phyloP scores from a whole-genome alignment of 495 filamentous ascomycete species.

The Penicillium arizonense region DNA sequence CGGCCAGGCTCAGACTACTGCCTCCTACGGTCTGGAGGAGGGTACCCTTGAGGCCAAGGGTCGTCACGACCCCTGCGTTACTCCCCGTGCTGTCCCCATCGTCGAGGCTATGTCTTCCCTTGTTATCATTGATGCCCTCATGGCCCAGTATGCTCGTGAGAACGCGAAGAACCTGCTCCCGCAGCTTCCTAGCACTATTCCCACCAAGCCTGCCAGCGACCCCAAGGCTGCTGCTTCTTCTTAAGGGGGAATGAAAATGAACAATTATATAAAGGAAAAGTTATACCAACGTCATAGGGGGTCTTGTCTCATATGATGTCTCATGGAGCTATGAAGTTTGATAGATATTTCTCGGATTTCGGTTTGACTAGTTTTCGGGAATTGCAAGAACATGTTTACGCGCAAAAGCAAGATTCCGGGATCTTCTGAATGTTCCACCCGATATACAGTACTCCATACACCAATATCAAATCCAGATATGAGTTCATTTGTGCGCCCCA shows the following conservation, averaged over 20 bases:
- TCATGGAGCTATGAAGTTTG: slow-evolving; percentile 4
- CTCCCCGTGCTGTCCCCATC: slow-evolving; percentile 90
- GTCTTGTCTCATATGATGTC: neutral
- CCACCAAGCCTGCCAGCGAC: slow-evolving; percentile 30
- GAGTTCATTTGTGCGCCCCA: too few species aligned
- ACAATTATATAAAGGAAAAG: neutral
- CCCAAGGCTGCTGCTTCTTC: slow-evolving; percentile 19
- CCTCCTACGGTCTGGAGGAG: slow-evolving; percentile 70
- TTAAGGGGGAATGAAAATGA: neutral
- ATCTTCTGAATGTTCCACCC: too few species aligned
- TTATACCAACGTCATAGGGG: slow-evolving; percentile 3
- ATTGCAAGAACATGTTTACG: too few species aligned
- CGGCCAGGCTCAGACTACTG: slow-evolving; percentile 84
- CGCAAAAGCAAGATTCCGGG: too few species aligned
- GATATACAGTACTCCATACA: too few species aligned
- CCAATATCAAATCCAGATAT: too few species aligned
- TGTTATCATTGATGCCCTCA: slow-evolving; percentile 86
- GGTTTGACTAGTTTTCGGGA: neutral
- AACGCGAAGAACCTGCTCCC: slow-evolving; percentile 43
- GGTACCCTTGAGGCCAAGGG: slow-evolving; percentile 91
- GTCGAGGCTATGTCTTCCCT: slow-evolving; percentile 95
- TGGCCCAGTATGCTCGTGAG: slow-evolving; percentile 77
- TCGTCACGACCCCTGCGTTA: slow-evolving; percentile 92
- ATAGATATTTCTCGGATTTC: neutral
- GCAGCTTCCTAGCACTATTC: slow-evolving; percentile 36